These are phyloP conservation scores for Diaporthe batatas DNA, from an alignment of 2,329 filamentous ascomycete genomes.

Conservation along the genomic window DNA sequence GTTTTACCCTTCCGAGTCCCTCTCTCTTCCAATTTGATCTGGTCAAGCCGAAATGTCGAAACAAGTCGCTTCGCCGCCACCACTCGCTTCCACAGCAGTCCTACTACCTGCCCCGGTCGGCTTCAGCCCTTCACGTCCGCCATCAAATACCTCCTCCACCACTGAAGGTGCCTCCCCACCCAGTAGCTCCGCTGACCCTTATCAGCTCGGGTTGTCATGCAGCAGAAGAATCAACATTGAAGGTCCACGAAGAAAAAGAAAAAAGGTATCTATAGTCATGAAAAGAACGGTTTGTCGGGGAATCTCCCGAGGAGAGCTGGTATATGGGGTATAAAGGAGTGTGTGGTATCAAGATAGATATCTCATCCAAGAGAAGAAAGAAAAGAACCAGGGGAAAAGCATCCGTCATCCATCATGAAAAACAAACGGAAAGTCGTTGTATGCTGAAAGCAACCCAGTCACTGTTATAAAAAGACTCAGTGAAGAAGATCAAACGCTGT, in stretches of 20 bases:
- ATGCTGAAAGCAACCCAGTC: conserved; percentile 8
- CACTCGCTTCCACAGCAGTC: neutral
- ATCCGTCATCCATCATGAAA: conserved; percentile 41
- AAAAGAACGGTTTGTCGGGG: conserved; percentile 38
- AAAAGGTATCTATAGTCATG: conserved; percentile 38
- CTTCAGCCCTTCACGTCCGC: neutral
- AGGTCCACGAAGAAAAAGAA: conserved; percentile 18
- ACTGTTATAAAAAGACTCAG: neutral
- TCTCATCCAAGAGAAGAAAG: conserved; percentile 27
- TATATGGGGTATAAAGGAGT: conserved; percentile 41
- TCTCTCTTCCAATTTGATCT: neutral
- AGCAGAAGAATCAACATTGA: conserved; percentile 18
- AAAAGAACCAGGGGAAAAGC: conserved; percentile 16
- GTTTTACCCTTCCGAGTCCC: neutral
- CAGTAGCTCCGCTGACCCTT: neutral
- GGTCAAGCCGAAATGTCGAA: neutral
- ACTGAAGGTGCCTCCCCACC: neutral
- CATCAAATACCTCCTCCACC: neutral
- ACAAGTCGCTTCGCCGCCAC: neutral
- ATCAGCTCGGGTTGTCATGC: conserved; percentile 1
- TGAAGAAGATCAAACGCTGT: conserved; percentile 30
- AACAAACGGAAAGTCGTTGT: conserved; percentile 29
- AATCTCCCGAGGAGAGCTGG: conserved; percentile 34
- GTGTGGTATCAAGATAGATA: conserved; percentile 41
- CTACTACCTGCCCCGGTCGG: too few relatives aligned